Evolutionary conservation across 441 rosid genomes (phyloP).

Genomic region (Raphanus hybrid): DNA sequence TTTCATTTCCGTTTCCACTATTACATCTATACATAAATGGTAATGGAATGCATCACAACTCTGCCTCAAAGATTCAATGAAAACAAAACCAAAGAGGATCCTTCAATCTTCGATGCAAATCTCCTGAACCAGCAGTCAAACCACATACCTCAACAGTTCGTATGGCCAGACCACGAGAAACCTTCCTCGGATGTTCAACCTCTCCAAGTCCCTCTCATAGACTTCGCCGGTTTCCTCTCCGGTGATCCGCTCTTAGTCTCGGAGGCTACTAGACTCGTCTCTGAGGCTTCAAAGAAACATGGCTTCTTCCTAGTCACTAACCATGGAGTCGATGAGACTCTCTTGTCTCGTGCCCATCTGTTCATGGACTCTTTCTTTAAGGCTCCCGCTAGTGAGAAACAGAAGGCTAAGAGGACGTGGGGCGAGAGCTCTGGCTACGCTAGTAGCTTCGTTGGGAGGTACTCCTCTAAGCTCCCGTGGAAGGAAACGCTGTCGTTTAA

Average conservation of each 20-base stretch:
- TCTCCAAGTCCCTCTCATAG: slow-evolving; percentile 46
- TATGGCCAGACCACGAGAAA: slow-evolving; percentile 59
- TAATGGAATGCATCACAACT: background rate
- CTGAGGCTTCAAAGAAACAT: slow-evolving; percentile 51
- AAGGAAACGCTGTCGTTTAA: slow-evolving; percentile 50
- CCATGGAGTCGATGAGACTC: slow-evolving; percentile 48
- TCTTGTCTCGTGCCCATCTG: slow-evolving; percentile 35
- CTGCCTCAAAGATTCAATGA: slow-evolving; percentile 14
- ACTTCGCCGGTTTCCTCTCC: slow-evolving; percentile 45
- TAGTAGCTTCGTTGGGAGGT: slow-evolving; percentile 58
- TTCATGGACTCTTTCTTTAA: slow-evolving; percentile 49
- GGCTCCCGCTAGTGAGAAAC: slow-evolving; percentile 42
- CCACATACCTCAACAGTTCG: slow-evolving; percentile 42
- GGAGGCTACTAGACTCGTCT: slow-evolving; percentile 39
- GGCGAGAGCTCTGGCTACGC: slow-evolving; percentile 55
- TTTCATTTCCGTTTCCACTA: background rate
- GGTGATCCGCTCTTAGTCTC: slow-evolving; percentile 38
- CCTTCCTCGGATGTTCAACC: slow-evolving; percentile 42
- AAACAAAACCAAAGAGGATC: background rate
- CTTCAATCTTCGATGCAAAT: slow-evolving; percentile 42
- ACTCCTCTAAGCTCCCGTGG: slow-evolving; percentile 28
- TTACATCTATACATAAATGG: background rate
- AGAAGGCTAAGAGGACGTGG: slow-evolving; percentile 46
- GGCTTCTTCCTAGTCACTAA: slow-evolving; percentile 50
- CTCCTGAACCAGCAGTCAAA: slow-evolving; percentile 32